Evolutionary conservation across 2,329 filamentous ascomycete species (phyloP), one percentile per base, ranked within the genome.

Genomic region (Penicillium decumbens): DNA sequence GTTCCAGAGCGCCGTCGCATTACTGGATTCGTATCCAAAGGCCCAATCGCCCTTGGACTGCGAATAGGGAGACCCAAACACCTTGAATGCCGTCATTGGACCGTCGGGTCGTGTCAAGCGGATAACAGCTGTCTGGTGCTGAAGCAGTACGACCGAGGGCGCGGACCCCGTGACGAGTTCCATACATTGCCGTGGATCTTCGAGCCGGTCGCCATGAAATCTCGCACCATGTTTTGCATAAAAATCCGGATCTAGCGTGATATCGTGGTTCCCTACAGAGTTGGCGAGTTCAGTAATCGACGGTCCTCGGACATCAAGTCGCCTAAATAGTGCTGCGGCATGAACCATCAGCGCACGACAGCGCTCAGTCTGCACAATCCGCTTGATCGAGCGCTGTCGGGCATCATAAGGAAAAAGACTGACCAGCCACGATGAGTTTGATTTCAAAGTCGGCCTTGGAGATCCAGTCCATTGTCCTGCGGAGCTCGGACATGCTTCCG

Each of bases 51-150:
- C 66, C 23, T 62, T 54, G 7, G 67, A 70, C 20, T 70, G 78
- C 9, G 77, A 79, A 56, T 72, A 79, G 6, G 80, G 81, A 37
- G 79, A 82, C 4, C 79, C 81, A 54, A 82, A 83, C n/a, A 83
- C 69, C 43, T 73, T 78, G 60, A 83, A 75, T 24, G 57, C 57
- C 2, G 76, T 77, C 23, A 68, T 66, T 41, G 77, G 75, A 5
- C 76, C 77, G n/a, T 65, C 63, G 9, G 70, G 63, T 25, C 67
- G 67, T 25, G 59, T 70, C 41, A 83, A 60, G 18, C 67, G 69
- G 47, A 83, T 65, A 24, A 65, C 56, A 32, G 67, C 67, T 49
- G 72, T 63, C 51, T 76, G 65, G 57, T 83, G 77, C 55, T 77
- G 70, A 27, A 83, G 74, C 59, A 79, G 80, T 2, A 75, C 69